A percentile compares a stretch with the other conserved stretches of the same genome.
Conservation (phyloP, 2,329 filamentous ascomycete genomes). For the Phoma sp. region DNA sequence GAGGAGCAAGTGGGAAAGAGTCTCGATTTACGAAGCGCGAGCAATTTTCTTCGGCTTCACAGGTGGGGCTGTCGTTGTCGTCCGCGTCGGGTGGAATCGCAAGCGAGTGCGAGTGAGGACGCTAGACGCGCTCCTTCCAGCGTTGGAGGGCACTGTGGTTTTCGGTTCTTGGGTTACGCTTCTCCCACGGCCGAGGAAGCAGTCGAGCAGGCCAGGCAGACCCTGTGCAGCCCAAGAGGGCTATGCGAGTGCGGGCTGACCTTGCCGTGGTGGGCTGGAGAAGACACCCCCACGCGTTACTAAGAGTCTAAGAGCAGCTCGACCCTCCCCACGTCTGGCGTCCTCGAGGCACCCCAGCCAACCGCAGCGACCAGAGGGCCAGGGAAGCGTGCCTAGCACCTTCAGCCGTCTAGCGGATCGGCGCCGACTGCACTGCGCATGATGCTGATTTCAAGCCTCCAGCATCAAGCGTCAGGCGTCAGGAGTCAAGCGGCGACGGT, state of each 20-base stretch:
- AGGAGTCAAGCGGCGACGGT: neutral
- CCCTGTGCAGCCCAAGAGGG: constrained; percentile 12
- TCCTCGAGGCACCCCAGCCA: neutral
- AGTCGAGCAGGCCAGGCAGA: constrained; percentile 3
- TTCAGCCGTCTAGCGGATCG: constrained; percentile 1
- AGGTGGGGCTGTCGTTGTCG: constrained; percentile 15
- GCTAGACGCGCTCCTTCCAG: constrained; percentile 13
- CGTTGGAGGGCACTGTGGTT: neutral
- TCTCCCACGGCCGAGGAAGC: neutral
- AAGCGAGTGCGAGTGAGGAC: constrained; percentile 16
- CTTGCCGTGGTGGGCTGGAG: constrained; percentile 10
- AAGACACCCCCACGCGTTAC: constrained; percentile 23
- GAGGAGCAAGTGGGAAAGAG: constrained; percentile 19
- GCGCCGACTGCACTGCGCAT: constrained; percentile 2
- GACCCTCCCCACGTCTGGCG: constrained; percentile 6
- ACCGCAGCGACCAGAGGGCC: neutral
- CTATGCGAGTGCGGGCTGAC: constrained; percentile 17
- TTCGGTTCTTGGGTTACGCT: neutral
- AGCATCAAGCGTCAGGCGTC: neutral
- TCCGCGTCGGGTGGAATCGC: constrained; percentile 13
- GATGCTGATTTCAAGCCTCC: neutral
- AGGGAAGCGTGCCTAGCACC: neutral
- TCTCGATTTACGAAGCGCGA: constrained; percentile 16
- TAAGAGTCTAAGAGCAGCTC: constrained; percentile 10
- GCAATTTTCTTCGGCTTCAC: constrained; percentile 16